A percentile compares a stretch with the other conserved stretches of the same genome.
These are phyloP conservation scores for Trichoderma gracile DNA, from an alignment of 2,329 filamentous ascomycete species.

Conservation along the genomic window DNA sequence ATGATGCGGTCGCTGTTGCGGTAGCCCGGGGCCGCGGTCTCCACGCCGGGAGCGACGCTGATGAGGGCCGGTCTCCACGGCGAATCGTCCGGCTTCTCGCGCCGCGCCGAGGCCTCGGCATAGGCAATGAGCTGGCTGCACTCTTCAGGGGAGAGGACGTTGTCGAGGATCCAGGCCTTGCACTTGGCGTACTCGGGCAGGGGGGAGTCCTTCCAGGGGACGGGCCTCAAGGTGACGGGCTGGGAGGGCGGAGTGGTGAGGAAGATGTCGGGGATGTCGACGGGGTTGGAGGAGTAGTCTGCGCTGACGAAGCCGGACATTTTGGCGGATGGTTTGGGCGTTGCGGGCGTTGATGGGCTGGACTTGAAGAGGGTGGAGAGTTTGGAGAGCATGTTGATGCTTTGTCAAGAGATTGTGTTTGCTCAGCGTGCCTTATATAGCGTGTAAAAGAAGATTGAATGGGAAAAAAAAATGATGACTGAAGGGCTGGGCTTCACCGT, in stretches of 20 bases:
- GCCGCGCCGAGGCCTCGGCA: constrained; percentile 53
- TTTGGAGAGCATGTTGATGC: neutral
- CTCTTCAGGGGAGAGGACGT: constrained; percentile 57
- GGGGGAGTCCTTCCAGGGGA: constrained; percentile 54
- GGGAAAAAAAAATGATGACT: too few species aligned
- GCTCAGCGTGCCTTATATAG: too few species aligned
- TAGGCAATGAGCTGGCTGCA: constrained; percentile 56
- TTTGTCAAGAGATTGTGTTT: too few species aligned
- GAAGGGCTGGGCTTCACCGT: too few species aligned
- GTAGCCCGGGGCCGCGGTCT: constrained; percentile 55
- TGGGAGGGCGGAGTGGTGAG: constrained; percentile 43
- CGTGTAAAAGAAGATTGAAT: too few species aligned
- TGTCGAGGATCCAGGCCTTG: constrained; percentile 62
- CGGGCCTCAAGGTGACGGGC: constrained; percentile 44
- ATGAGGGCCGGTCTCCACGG: constrained; percentile 70
- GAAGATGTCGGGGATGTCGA: constrained; percentile 46
- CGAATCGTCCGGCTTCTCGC: constrained; percentile 30
- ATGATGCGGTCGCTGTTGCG: constrained; percentile 77
- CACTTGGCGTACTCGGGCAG: constrained; percentile 54
- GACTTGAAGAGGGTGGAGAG: neutral
- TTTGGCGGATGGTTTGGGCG: neutral
- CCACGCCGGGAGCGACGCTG: constrained; percentile 62
- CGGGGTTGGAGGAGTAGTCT: constrained; percentile 23
- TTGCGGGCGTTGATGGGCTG: neutral
- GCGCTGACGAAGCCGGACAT: neutral